Evolutionary conservation across 768 basidiomycete species (phyloP), one percentile per base, ranked within the genome.

Genomic region (Mycena rosella): DNA sequence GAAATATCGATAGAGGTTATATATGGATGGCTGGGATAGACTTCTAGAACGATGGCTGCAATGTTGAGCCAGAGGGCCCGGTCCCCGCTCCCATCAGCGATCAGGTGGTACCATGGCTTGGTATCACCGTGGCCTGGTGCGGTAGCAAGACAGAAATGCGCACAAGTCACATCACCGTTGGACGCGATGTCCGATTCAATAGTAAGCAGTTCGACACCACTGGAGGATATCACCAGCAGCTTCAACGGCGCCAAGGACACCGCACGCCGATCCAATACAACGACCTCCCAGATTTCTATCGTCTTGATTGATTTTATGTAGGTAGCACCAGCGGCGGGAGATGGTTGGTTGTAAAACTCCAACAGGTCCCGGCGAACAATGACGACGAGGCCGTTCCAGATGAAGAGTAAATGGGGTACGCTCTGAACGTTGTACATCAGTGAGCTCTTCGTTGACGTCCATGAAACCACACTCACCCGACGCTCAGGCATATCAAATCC

Each of bases 391-490:
- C 32, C 44, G 27, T 27, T 53, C 48, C 55, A 56, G 27, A 63
- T 32, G 10, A 30, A 32, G 38, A 68, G 63, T 4, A 62, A 40
- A 30, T 68, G 60, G 3, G 67, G 60, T 15, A 52, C 54, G 27
- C 60, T 62, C 66, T 67, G 22, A 52, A n/a, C 1, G 18, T n/a
- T n/a, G n/a, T n/a, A n/a, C n/a, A n/a, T n/a, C n/a, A n/a, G n/a
- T n/a, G n/a, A n/a, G n/a, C n/a, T n/a, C n/a, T n/a, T n/a, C n/a
- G n/a, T n/a, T n/a, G n/a, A n/a, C n/a, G n/a, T n/a, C n/a, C n/a
- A n/a, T n/a, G n/a, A n/a, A n/a, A n/a, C n/a, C n/a, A n/a, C 22
- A 66, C 57, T 59, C 1, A 63, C 60, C 30, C 67, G 40, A 24
- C 34, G 49, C 13, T 44, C 67, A 0, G 61, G 57, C 14, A 59